These are phyloP conservation scores for Boletus albobrunnescens DNA, from an alignment of 1,284 basidiomycete genomes.

Conservation along the genomic window DNA sequence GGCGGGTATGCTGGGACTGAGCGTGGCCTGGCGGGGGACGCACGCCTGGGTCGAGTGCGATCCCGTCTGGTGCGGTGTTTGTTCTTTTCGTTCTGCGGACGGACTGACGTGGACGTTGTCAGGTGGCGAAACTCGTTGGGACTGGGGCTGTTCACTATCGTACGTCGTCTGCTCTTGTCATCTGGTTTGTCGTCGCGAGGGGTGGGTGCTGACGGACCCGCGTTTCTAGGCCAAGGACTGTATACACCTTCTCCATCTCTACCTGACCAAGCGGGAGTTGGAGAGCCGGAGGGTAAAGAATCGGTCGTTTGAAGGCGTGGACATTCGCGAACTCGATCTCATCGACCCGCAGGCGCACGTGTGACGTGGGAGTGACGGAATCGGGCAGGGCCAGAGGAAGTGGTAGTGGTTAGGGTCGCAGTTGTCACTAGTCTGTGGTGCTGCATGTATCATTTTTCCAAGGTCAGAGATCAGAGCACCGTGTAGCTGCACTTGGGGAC, in stretches of 20 bases:
- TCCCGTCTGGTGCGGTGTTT: conserved; percentile 57
- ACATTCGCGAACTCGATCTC: conserved; percentile 60
- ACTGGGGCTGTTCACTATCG: conserved; percentile 62
- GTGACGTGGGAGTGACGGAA: conserved; percentile 3
- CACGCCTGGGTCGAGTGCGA: conserved; percentile 60
- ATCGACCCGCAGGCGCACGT: conserved; percentile 35
- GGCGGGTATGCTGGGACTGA: conserved; percentile 40
- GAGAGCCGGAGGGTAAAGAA: conserved; percentile 62
- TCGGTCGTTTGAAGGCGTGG: conserved; percentile 66
- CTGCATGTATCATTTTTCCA: not conserved
- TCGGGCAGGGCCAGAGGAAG: not conserved
- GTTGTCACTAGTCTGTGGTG: not conserved
- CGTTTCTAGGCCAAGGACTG: conserved; percentile 57
- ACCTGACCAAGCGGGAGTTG: conserved; percentile 64
- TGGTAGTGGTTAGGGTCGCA: not conserved
- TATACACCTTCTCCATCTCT: conserved; percentile 60
- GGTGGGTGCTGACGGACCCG: not conserved
- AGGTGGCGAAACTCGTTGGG: conserved; percentile 76
- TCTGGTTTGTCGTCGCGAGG: too few relatives aligned
- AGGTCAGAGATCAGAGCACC: too few relatives aligned
- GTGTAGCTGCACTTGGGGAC: too few relatives aligned
- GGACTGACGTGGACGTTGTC: conserved; percentile 3
- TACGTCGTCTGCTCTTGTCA: conserved; percentile 21
- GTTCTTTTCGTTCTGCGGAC: not conserved
- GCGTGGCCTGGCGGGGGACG: conserved; percentile 52